These are phyloP conservation scores for Lipomyces anomalus DNA, from an alignment of 805 yeast species.

Conservation along the genomic window DNA sequence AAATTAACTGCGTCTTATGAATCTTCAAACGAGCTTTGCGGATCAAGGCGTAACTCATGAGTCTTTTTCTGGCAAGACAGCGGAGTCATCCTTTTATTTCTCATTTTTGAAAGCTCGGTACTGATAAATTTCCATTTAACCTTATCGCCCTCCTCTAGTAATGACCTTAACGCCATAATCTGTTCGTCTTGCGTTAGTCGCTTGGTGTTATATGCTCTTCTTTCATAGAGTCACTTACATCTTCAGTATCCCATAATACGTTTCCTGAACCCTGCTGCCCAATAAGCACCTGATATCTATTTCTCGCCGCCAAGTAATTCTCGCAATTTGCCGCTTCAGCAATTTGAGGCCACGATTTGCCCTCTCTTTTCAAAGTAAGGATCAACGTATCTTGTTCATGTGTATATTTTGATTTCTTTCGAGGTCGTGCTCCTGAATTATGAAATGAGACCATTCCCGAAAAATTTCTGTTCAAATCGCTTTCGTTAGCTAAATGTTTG, in stretches of 20 bases:
- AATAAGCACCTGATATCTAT: constrained; percentile 70
- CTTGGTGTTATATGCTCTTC: no score
- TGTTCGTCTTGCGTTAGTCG: no score
- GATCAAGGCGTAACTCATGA: no score
- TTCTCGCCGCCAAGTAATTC: constrained; percentile 65
- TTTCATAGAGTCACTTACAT: no score
- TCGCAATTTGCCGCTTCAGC: constrained; percentile 61
- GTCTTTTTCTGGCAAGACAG: constrained; percentile 52
- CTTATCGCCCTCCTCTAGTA: constrained; percentile 64
- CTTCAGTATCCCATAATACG: constrained; percentile 56
- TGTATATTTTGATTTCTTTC: constrained; percentile 44
- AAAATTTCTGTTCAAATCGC: background rate
- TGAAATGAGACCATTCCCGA: background rate
- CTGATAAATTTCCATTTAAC: constrained; percentile 67
- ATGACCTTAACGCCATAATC: constrained; percentile 42
- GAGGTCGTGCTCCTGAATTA: constrained; percentile 48
- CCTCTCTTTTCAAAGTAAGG: constrained; percentile 53
- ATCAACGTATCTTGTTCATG: constrained; percentile 63
- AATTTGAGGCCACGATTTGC: constrained; percentile 68
- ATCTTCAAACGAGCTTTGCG: no score
- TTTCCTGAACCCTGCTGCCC: constrained; percentile 79
- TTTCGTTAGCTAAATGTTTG: background rate
- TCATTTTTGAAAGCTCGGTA: constrained; percentile 49
- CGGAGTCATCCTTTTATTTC: constrained; percentile 47
- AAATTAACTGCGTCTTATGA: no score